Base-by-base conservation (phyloP, 2,329 filamentous ascomycete genomes). In the Nigrospora osmanthi region DNA sequence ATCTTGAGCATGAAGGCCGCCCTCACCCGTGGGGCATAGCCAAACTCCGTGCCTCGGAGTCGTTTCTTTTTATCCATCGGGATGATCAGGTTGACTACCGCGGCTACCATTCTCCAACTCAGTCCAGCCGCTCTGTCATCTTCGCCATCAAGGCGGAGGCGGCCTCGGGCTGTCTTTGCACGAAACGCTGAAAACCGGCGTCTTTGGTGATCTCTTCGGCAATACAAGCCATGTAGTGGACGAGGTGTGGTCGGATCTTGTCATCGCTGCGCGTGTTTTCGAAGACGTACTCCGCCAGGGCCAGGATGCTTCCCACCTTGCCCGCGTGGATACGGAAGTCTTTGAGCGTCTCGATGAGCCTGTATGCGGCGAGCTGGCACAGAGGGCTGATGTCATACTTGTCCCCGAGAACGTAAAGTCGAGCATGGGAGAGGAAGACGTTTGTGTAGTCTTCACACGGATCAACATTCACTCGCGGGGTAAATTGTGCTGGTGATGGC, bases 381-480 rank as follows among this genome's bases (percentile, higher is more conserved):
- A 53, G 46, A 1, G 16, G 0, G 2, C 42, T 28, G 13, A 53
- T 40, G 19, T 46, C 41, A 35, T 53, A 53, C 4, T 32, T 50
- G 23, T 53, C 49, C 3, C 39, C 48, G 1, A 49, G 11, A 1
- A 52, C 42, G 28, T 52, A 54, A 10, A 52, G 45, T 5, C 38
- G 44, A 7, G 51, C 51, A 7, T 53, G 51, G 31, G 45, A 49
- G 11, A 49, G 37, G 12, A 52, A 50, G 30, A 52, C 44, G 1
- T 19, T 33, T 3, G 33, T 47, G 28, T 47, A 52, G 23, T 50
- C 45, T 41, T 53, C 49, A n/a, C 41, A 43, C 3, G 34, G 14
- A 11, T 50, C 34, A 1, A 6, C 37, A 6, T 53, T 53, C 32
- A 17, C 28, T 1, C 46, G 33, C 4, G 51, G 35, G 19, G 19